Evolutionary conservation across 352 stramenopile species (phyloP).

Genomic region (Pythium aquatile): DNA sequence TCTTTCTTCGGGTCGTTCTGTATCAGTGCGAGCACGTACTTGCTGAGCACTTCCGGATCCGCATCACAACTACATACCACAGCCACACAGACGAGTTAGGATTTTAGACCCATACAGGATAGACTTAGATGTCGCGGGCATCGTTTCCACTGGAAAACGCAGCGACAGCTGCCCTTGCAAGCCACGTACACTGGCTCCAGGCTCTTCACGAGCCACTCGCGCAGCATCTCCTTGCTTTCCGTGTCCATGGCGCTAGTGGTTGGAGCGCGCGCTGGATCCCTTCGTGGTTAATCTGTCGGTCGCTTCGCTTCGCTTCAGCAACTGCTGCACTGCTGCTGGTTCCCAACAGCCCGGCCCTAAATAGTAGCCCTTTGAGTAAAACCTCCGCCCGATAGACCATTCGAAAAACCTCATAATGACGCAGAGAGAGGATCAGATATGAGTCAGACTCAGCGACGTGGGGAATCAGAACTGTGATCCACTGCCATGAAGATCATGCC

Average conservation of each 20-base stretch:
- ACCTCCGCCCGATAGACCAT: not conserved
- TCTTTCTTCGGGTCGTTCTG: conserved; percentile 79
- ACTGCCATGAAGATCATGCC: no score
- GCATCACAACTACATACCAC: conserved; percentile 64
- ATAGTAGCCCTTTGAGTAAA: conserved; percentile 17
- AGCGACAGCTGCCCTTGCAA: not conserved
- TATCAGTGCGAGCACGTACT: conserved; percentile 85
- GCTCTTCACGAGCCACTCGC: conserved; percentile 84
- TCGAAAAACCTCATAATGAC: conserved; percentile 13
- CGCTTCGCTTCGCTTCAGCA: conserved; percentile 10
- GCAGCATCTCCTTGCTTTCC: conserved; percentile 75
- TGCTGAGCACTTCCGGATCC: conserved; percentile 83
- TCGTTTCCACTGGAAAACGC: not conserved
- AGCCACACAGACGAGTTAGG: not conserved
- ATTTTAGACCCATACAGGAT: not conserved
- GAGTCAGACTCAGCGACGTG: conserved; percentile 18
- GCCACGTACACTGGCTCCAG: conserved; percentile 79
- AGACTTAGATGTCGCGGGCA: conserved; percentile 1
- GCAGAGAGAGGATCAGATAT: not conserved
- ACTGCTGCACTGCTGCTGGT: conserved; percentile 19
- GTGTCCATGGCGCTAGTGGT: conserved; percentile 51
- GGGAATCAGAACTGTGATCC: conserved; percentile 8
- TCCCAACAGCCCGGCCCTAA: conserved; percentile 13
- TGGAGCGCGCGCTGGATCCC: not conserved
- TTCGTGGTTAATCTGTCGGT: not conserved